These are phyloP conservation scores for Saturnispora galanensis DNA, from an alignment of 805 yeast species.

Conservation along the genomic window DNA sequence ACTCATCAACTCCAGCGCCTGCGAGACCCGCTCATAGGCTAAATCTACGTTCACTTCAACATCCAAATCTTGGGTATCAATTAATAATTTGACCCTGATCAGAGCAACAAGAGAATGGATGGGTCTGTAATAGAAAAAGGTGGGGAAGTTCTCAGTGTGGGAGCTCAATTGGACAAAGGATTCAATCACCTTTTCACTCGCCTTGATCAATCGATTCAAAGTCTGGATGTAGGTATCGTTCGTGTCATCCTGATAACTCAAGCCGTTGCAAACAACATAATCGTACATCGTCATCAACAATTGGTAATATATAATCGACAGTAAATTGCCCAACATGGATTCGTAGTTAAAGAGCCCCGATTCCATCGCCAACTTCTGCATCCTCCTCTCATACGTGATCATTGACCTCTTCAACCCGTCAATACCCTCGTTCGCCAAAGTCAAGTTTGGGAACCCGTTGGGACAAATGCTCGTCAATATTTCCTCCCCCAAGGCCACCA, in stretches of 20 bases:
- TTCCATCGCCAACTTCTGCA: conserved; percentile 32
- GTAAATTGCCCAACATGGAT: conserved; percentile 30
- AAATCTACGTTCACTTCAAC: conserved; percentile 26
- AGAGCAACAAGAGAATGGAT: conserved; percentile 42
- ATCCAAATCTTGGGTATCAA: conserved; percentile 32
- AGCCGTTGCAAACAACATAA: conserved; percentile 36
- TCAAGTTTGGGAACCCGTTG: conserved; percentile 11
- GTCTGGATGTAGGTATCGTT: conserved; percentile 30
- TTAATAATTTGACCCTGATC: conserved; percentile 36
- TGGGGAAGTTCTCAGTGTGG: conserved; percentile 35
- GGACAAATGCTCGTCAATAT: conserved; percentile 33
- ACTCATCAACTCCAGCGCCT: conserved; percentile 18
- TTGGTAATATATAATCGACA: conserved; percentile 41
- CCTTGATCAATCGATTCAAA: conserved; percentile 32
- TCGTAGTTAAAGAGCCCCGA: conserved; percentile 28
- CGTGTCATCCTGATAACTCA: conserved; percentile 22
- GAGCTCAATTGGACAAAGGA: conserved; percentile 34
- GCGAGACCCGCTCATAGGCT: conserved; percentile 22
- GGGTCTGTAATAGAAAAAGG: conserved; percentile 44
- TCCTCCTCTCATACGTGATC: conserved; percentile 31
- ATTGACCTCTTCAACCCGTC: conserved; percentile 23
- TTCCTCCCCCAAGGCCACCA: conserved; percentile 43
- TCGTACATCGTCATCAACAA: conserved; percentile 43
- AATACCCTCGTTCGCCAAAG: conserved; percentile 3
- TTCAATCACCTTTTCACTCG: conserved; percentile 37